Evolutionary conservation across 441 rosid genomes (phyloP).

Genomic region (Erodium moschatum): DNA sequence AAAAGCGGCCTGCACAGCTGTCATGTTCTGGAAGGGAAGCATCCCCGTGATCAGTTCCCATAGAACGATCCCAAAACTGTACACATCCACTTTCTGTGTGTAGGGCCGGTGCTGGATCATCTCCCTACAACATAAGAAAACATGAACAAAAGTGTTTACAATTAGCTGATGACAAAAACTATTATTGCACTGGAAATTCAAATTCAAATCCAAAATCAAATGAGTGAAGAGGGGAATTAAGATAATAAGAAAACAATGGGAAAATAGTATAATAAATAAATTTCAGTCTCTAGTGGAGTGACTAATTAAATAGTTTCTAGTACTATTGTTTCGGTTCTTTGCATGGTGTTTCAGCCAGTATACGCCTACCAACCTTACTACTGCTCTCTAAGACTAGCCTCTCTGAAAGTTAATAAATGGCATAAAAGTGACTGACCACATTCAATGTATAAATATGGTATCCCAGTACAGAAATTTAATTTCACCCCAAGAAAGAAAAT

Average conservation of each 20-base stretch:
- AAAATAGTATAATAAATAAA: too few species aligned
- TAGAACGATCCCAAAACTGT: slow-evolving; percentile 46
- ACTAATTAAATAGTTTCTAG: too few species aligned
- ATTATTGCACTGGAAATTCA: too few species aligned
- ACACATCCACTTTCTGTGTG: slow-evolving; percentile 47
- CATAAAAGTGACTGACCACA: too few species aligned
- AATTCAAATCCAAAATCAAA: too few species aligned
- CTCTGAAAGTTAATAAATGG: background rate
- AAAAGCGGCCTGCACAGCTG: slow-evolving; percentile 39
- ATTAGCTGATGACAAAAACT: too few species aligned
- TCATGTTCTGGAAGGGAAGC: slow-evolving; percentile 47
- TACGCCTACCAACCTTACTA: background rate
- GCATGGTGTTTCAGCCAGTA: too few species aligned
- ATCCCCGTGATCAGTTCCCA: slow-evolving; percentile 47
- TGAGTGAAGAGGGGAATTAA: background rate
- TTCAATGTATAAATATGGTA: background rate
- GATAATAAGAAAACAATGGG: background rate
- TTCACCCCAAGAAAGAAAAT: background rate
- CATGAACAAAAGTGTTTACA: background rate
- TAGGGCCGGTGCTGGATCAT: slow-evolving; percentile 49
- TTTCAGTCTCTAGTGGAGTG: too few species aligned
- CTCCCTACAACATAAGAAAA: slow-evolving; percentile 27
- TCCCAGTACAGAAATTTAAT: background rate
- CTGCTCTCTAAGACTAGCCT: background rate
- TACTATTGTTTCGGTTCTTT: too few species aligned